Evolutionary conservation across 495 filamentous ascomycete genomes (phyloP), one percentile per base, ranked within the genome.

Genomic region (Hypoxylon lienhwacheense): DNA sequence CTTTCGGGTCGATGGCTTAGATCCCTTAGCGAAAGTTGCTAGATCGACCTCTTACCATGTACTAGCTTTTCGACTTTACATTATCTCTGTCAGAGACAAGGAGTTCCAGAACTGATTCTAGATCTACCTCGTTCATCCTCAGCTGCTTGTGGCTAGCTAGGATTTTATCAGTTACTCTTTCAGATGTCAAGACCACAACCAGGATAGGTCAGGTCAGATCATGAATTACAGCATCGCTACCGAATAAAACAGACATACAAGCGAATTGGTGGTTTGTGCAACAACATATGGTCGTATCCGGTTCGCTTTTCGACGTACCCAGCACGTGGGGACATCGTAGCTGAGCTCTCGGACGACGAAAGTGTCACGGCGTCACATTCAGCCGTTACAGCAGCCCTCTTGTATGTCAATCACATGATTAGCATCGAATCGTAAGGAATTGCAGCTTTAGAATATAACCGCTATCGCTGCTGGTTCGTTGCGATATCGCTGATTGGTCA

Each of bases 361-460:
- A 37, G 32, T 8, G 33, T 42, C 26, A 28, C 37, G 46, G 17
- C 25, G 1, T 37, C 15, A 48, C 36, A n/a, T 28, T 20, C 16
- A 32, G 41, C 24, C 16, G 31, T 35, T 22, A 14, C 33, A 6
- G 15, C 19, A 45, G 14, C 31, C 36, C 32, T 16, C 19, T 20
- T 16, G 31, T n/a, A 14, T 41, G 7, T 28, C 15, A 37, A 47
- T 61, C 58, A 61, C 58, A 55, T 61, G 58, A 61, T 39, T 35
- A 28, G 40, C 8, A 17, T 41, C 36, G 6, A 53, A 36, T 47
- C 22, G 47, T 46, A 26, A 47, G 46, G 25, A 37, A 37, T 50
- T 33, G 22, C 41, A 52, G 24, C 51, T 40, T 55, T 22, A 37
- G 29, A 46, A 53, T 22, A 47, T 19, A 25, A 8, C 25, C 12